Conservation (phyloP, 352 stramenopile genomes). For the Globisporangium echinulatum region DNA sequence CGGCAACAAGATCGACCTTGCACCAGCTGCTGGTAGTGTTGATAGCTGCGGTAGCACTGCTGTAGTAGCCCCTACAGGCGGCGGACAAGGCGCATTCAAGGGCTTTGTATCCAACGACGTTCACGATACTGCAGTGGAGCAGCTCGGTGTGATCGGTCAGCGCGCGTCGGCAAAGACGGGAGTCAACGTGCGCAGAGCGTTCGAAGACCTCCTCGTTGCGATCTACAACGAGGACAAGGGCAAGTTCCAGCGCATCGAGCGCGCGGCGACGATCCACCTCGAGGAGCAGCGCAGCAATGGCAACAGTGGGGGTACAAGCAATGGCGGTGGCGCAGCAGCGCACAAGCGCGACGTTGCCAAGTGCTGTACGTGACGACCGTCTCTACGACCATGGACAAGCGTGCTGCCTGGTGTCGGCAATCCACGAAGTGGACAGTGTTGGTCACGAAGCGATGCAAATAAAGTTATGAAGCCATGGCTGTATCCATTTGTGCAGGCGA, state of each 20-base stretch:
- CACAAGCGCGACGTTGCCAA: constrained; percentile 9
- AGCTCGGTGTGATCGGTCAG: constrained; percentile 40
- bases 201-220: constrained; percentile 64
- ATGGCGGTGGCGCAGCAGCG: neutral
- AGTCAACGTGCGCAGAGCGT: constrained; percentile 53
- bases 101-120: constrained; percentile 25
- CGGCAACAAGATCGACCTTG: constrained; percentile 75
- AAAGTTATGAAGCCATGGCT: too few relatives aligned
- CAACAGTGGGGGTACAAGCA: neutral
- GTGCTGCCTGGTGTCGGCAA: too few relatives aligned
- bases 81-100: neutral
- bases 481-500: too few relatives aligned
- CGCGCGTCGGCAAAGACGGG: constrained; percentile 69
- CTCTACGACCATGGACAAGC: too few relatives aligned
- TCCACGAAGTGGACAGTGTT: too few relatives aligned
- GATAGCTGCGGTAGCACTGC: too few relatives aligned
- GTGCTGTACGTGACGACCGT: constrained; percentile 5
- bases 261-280: constrained; percentile 29
- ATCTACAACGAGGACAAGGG: constrained; percentile 63
- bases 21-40: constrained; percentile 1
- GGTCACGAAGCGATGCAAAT: too few relatives aligned
- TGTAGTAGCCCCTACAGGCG: neutral
- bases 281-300: constrained; percentile 12
- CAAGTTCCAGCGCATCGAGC: constrained; percentile 32
- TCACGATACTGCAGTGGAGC: constrained; percentile 32